These are phyloP conservation scores for Fraxinus nigra DNA, from an alignment of 305 asterid species.

Conservation along the genomic window DNA sequence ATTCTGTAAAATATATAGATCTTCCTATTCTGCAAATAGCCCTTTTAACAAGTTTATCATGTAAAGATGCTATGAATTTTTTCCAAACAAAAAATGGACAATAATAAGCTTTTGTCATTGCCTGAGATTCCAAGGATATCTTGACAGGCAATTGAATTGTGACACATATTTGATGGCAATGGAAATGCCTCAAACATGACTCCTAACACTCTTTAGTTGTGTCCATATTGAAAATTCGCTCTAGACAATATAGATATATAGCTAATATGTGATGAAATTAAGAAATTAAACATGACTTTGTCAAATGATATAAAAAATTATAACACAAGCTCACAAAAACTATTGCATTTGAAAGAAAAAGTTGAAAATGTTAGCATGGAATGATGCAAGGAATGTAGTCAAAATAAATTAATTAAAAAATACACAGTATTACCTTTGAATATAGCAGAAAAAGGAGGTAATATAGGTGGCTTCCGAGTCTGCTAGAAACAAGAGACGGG, in stretches of 20 bases:
- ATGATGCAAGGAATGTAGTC: neutral
- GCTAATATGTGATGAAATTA: neutral
- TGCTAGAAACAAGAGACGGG: constrained; percentile 32
- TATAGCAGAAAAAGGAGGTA: constrained; percentile 84
- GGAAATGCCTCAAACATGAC: neutral
- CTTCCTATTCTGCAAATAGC: neutral
- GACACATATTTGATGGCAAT: neutral
- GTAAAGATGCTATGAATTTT: neutral
- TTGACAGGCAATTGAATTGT: neutral
- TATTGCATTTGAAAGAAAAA: neutral
- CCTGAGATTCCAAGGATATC: neutral
- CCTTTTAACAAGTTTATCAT: neutral
- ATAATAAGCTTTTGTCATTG: neutral
- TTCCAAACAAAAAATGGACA: neutral
- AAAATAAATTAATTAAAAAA: neutral
- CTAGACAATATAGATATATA: neutral
- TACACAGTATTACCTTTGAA: constrained; percentile 48
- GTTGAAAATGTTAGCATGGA: neutral
- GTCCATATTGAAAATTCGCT: neutral
- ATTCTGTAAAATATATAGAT: neutral
- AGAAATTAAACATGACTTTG: neutral
- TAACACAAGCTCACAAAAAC: neutral
- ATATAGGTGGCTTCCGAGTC: constrained; percentile 86
- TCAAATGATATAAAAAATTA: neutral
- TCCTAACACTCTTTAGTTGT: neutral